phyloP scores from a whole-genome alignment of 192 early-diverging fungal genomes.

The Backusella parvicylindrica region DNA sequence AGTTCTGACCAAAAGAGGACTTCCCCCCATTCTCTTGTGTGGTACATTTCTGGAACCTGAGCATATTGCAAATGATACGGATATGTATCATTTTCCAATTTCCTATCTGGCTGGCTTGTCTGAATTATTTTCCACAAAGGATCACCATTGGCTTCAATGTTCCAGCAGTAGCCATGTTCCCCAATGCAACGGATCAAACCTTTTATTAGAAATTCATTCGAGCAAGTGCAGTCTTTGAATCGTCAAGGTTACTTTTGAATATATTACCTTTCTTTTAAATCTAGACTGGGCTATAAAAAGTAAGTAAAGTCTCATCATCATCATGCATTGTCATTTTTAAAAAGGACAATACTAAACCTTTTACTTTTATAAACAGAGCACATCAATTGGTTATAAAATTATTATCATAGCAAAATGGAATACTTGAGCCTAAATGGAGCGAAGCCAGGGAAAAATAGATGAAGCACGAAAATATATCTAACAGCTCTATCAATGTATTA shows the following conservation, averaged over 20 bases:
- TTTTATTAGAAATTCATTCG: conserved; percentile 44
- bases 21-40: not conserved
- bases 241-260: conserved; percentile 32
- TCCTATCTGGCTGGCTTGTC: conserved; percentile 31
- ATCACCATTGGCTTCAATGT: conserved; percentile 24
- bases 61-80: not conserved
- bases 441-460: conserved; percentile 33
- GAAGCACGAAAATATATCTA: conserved; percentile 49
- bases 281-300: conserved; percentile 29
- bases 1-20: conserved; percentile 18
- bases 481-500: conserved; percentile 39
- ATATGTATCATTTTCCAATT: conserved; percentile 29
- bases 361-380: conserved; percentile 26
- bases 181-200: conserved; percentile 12
- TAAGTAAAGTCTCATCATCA: conserved; percentile 2
- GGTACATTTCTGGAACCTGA: conserved; percentile 29
- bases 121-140: conserved; percentile 30
- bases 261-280: conserved; percentile 43
- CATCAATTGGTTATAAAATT: conserved; percentile 45
- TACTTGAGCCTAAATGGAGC: conserved; percentile 51
- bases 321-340: not conserved
- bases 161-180: not conserved
- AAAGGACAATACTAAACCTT: not conserved
- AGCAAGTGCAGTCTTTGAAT: conserved; percentile 37
- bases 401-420: conserved; percentile 49